Percentiles rank a stretch among this genome's conserved stretches.
Conservation (phyloP, 139 green algal species). For the Asterochloris erici region DNA sequence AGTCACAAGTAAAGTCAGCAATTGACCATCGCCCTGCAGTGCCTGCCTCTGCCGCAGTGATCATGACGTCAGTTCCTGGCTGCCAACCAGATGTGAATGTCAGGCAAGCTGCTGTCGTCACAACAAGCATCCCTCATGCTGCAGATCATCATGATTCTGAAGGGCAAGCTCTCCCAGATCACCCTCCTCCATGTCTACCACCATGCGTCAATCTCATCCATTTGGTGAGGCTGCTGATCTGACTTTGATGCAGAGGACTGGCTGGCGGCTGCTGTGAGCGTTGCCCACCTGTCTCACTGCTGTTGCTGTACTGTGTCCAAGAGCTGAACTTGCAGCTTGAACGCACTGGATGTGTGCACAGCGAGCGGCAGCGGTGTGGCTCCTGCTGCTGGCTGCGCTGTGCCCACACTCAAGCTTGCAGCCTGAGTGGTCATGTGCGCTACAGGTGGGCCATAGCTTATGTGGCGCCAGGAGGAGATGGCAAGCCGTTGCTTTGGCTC, state of each 20-base stretch:
- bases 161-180: conserved; percentile 61
- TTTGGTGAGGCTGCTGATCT: conserved; percentile 47
- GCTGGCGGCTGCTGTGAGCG: not conserved
- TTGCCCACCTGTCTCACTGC: not conserved
- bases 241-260: not conserved
- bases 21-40: no score
- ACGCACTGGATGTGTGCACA: not conserved
- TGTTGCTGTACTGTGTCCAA: not conserved
- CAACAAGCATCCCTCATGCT: not conserved
- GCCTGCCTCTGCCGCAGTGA: no score
- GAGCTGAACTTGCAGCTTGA: not conserved
- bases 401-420: not conserved
- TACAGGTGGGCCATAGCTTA: conserved; percentile 59
- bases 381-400: no score
- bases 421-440: not conserved
- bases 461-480: conserved; percentile 53
- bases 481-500: not conserved
- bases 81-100: not conserved
- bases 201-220: conserved; percentile 62
- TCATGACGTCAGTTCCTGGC: not conserved
- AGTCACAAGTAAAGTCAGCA: not conserved
- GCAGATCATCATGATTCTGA: conserved; percentile 71
- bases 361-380: no score
- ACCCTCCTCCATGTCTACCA: conserved; percentile 76
- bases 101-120: not conserved